Evolutionary conservation across 495 filamentous ascomycete genomes (phyloP), one percentile per base, ranked within the genome.

Genomic region (Hyaloscypha hepaticicola): DNA sequence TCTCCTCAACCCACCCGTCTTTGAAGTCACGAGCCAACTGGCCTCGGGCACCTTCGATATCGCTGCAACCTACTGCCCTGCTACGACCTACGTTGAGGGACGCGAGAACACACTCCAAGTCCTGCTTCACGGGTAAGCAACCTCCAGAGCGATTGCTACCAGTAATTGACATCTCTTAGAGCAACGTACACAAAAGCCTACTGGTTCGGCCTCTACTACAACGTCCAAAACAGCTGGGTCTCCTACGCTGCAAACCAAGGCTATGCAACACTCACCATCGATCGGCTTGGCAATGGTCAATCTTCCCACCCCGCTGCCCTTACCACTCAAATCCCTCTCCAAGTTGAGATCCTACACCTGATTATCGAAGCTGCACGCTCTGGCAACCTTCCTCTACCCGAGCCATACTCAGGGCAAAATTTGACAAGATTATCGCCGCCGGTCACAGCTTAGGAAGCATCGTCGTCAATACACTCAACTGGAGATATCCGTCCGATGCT

Each of bases 401-500:
- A 11, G 2, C 34, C 62, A 6, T 34, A 34, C 31, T 5, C 31
- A 12, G 31, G 12, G 24, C 27, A 1, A 41, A 26, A 50, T 72
- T 65, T 34, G 2, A 45, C 5, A 69, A 70, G 19, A 51, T 75
- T 14, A 66, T 70, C 16, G 82, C 87, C 63, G 81, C 85, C 11
- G 87, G 87, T 25, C 83, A 86, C 73, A 79, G 75, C 24, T 83
- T 78, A 69, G 82, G 82, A 56, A 82, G 80, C 2, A 55, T 79
- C 14, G 73, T 79, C 33, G 77, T 74, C 24, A 79, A 80, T 66
- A 69, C 72, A 29, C 70, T 88, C 24, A 74, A 77, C 5, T 73
- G 76, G 6, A 70, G 72, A 58, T 77, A 85, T 65, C 85, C 85
- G 2, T 68, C 72, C 45, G 73, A 80, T 65, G 82, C 80, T 1